Evolutionary conservation across 805 yeast species (phyloP).

Genomic region (Hanseniaspora opuntiae): DNA sequence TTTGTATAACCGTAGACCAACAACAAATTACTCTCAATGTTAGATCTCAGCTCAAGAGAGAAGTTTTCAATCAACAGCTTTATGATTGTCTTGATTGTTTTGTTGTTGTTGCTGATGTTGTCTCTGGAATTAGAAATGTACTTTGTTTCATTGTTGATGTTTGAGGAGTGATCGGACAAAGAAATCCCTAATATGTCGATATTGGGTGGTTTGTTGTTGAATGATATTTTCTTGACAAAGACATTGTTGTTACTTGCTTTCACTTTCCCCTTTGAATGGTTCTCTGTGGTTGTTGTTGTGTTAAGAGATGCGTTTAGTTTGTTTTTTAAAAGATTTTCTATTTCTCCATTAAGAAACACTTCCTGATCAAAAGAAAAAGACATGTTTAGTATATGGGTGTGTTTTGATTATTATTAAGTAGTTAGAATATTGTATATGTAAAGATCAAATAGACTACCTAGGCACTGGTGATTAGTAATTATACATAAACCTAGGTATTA

Average conservation of each 20-base stretch:
- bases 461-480: too few species aligned
- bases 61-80: constrained; percentile 25
- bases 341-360: constrained; percentile 22
- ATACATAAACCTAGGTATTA: too few species aligned
- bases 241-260: constrained; percentile 11
- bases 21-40: constrained; percentile 25
- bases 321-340: constrained; percentile 21
- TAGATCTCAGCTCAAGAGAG: constrained; percentile 24
- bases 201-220: constrained; percentile 14
- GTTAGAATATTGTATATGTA: too few species aligned
- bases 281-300: constrained; percentile 1
- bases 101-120: constrained; percentile 21
- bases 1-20: constrained; percentile 20
- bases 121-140: constrained; percentile 15
- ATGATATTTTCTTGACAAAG: constrained; percentile 14
- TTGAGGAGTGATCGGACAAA: constrained; percentile 23
- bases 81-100: constrained; percentile 24
- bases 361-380: constrained; percentile 23
- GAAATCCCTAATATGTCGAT: constrained; percentile 22
- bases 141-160: constrained; percentile 22
- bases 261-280: constrained; percentile 2
- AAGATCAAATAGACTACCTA: too few species aligned
- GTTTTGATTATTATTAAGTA: too few species aligned
- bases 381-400: constrained; percentile 14
- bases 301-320: constrained; percentile 20